Conservation (phyloP, 148 eudicot species). For the Silene conica region DNA sequence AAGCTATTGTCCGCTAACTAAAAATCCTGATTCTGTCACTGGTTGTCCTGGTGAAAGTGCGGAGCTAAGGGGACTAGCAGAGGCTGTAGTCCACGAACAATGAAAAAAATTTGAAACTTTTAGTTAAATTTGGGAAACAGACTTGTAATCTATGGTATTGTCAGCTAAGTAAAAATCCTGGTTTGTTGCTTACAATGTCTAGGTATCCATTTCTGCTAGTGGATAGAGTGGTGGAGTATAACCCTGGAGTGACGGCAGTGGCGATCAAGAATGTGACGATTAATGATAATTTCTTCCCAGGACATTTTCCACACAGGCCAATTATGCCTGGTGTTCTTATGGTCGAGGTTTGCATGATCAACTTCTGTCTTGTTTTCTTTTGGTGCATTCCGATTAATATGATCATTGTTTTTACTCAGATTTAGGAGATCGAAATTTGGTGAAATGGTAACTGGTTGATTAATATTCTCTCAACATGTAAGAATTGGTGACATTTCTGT, state of each 20-base stretch:
- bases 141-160: background rate
- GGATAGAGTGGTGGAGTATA: slow-evolving; percentile 94
- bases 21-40: background rate
- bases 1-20: background rate
- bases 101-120: background rate
- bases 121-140: background rate
- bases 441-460: no score
- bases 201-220: slow-evolving; percentile 91
- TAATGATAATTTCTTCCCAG: slow-evolving; percentile 94
- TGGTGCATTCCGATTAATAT: background rate
- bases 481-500: no score
- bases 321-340: slow-evolving; percentile 99
- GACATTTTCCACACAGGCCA: slow-evolving; percentile 98
- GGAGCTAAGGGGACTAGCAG: background rate
- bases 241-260: slow-evolving; percentile 84
- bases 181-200: slow-evolving; percentile 12
- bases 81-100: background rate
- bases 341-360: slow-evolving; percentile 63
- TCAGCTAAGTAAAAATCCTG: background rate
- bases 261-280: slow-evolving; percentile 96
- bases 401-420: background rate
- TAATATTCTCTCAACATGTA: no score
- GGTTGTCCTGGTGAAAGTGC: background rate
- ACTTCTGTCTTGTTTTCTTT: background rate
- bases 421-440: no score